Evolutionary conservation across 306 rosid genomes (phyloP).

Genomic region (Castanea sativa): DNA sequence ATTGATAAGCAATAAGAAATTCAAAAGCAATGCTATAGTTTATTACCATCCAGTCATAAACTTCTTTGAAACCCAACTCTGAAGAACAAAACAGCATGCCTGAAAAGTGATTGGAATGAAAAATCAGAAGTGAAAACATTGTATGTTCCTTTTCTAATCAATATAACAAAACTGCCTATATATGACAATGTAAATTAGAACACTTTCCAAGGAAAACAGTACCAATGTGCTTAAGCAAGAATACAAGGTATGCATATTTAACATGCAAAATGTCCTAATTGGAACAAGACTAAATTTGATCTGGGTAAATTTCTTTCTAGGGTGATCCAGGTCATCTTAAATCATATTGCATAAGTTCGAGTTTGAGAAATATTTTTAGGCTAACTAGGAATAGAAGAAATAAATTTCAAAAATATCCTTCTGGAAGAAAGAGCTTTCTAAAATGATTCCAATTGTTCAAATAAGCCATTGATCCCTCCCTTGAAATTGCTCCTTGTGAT

Average conservation of each 20-base stretch:
- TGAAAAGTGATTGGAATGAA: slow-evolving; percentile 25
- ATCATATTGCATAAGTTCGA: neutral
- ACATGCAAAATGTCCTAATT: neutral
- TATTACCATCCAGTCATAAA: slow-evolving; percentile 95
- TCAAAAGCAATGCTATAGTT: slow-evolving; percentile 14
- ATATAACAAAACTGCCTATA: neutral
- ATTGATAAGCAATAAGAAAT: neutral
- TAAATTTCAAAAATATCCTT: neutral
- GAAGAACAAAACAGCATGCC: slow-evolving; percentile 93
- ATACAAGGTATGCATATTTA: neutral
- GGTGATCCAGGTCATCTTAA: neutral
- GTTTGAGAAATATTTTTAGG: neutral
- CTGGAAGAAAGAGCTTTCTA: neutral
- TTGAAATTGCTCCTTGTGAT: neutral
- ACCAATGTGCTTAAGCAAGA: neutral
- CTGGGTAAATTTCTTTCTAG: neutral
- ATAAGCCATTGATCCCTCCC: neutral
- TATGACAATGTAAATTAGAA: neutral
- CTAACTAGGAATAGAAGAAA: neutral
- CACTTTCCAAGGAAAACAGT: neutral
- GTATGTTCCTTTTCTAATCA: neutral
- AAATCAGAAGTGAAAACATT: slow-evolving; percentile 14
- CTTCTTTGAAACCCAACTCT: slow-evolving; percentile 94
- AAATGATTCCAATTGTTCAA: neutral
- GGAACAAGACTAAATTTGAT: neutral